Evolutionary conservation across 164 flowering plant species (phyloP).

Genomic region (Paratinospora sagittata): DNA sequence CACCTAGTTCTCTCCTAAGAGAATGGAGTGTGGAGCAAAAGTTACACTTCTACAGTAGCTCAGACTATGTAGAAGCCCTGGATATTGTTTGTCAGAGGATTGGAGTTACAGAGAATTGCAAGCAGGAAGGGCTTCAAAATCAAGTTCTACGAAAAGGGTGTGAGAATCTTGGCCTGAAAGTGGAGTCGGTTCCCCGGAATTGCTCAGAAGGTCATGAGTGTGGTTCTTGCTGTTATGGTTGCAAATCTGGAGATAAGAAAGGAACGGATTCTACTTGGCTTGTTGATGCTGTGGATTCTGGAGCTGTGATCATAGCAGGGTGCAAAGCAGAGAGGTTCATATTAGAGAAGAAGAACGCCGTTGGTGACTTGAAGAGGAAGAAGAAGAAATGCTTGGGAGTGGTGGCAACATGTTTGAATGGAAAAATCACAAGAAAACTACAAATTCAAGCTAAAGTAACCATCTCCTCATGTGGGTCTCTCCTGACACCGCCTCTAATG

Average conservation of each 20-base stretch:
- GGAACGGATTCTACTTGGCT: slow-evolving; percentile 75
- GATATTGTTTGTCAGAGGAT: slow-evolving; percentile 49
- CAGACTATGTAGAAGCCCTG: slow-evolving; percentile 53
- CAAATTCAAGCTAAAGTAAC: slow-evolving; percentile 59
- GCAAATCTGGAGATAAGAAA: slow-evolving; percentile 50
- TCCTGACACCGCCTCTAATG: slow-evolving; percentile 65
- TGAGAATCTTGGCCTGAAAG: slow-evolving; percentile 47
- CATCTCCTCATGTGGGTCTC: slow-evolving; percentile 69
- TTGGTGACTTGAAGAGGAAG: slow-evolving; percentile 5
- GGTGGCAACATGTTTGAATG: slow-evolving; percentile 28
- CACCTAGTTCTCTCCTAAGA: slow-evolving; percentile 40
- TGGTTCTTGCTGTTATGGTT: slow-evolving; percentile 64
- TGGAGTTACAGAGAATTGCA: slow-evolving; percentile 51
- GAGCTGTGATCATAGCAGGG: slow-evolving; percentile 67
- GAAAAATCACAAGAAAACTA: slow-evolving; percentile 31
- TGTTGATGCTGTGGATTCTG: slow-evolving; percentile 58
- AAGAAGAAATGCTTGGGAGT: slow-evolving; percentile 58
- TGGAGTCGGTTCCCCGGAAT: slow-evolving; percentile 51
- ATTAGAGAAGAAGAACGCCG: slow-evolving; percentile 28
- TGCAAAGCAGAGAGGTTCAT: slow-evolving; percentile 63
- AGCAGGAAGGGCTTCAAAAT: slow-evolving; percentile 59
- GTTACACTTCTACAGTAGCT: slow-evolving; percentile 33
- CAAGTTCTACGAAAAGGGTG: slow-evolving; percentile 61
- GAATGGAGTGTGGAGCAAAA: slow-evolving; percentile 49
- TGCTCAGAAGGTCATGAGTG: slow-evolving; percentile 57